Evolutionary conservation across 2,329 filamentous ascomycete species (phyloP).

Genomic region (Paracorniculantispora psalliotae): DNA sequence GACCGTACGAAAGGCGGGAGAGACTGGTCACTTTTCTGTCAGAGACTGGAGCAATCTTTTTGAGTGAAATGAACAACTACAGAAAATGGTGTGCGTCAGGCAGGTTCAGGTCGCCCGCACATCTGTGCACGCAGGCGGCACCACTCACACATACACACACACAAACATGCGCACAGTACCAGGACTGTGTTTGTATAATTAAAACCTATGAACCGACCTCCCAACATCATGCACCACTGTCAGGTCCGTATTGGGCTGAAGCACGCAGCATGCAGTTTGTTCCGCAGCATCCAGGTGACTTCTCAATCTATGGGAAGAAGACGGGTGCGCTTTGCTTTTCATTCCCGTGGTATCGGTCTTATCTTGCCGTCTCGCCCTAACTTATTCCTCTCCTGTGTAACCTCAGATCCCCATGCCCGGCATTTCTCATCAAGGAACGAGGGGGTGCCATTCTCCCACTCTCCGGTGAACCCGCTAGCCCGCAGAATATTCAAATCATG

Average conservation of each 20-base stretch:
- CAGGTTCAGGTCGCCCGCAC: not conserved
- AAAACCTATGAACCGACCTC: not conserved
- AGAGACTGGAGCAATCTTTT: not conserved
- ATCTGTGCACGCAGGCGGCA: not conserved
- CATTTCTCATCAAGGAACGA: not conserved
- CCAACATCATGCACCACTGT: not conserved
- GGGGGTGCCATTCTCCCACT: not conserved
- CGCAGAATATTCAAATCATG: conserved; percentile 7
- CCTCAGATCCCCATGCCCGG: not conserved
- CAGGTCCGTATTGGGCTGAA: not conserved
- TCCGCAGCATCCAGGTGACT: not conserved
- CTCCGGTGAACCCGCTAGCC: not conserved
- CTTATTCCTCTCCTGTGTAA: not conserved
- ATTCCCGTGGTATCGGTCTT: too few species aligned
- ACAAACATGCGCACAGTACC: not conserved
- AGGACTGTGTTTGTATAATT: not conserved
- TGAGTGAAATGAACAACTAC: not conserved
- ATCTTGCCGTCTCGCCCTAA: not conserved
- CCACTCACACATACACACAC: not conserved
- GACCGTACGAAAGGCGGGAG: not conserved
- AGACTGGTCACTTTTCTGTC: not conserved
- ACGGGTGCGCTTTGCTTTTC: too few species aligned
- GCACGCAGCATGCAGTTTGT: not conserved
- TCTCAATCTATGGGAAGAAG: not conserved
- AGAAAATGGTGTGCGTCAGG: not conserved